Evolutionary conservation across 2,329 filamentous ascomycete species (phyloP), one percentile per base, ranked within the genome.

Genomic region (Fusarium sp.): DNA sequence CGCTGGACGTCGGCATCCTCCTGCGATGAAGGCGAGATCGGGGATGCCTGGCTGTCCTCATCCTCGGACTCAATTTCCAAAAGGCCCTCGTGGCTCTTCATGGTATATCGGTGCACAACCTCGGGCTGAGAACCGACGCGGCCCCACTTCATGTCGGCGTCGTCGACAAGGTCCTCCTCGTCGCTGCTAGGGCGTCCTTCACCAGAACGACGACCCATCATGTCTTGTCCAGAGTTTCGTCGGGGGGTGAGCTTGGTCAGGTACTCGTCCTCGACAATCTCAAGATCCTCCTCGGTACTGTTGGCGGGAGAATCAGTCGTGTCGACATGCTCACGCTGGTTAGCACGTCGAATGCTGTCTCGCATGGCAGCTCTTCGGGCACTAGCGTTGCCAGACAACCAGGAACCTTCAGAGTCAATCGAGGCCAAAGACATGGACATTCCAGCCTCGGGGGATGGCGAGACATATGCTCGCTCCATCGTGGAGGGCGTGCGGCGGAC

Each of bases 401-500:
- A 99, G 1, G 95, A 98, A 6, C 90, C 97, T 84, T 99, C 97
- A 0, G 95, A 98, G 80, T 98, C 97, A 68, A 98, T 94, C 0
- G 95, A 98, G 2, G 95, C 97, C 20, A 98, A 88, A 0, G 96
- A 98, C 81, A 95, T 93, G 33, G 95, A 94, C 80, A 95, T 86
- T 78, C 95, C 89, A 38, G 85, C 88, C 75, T 88, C 91, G 20
- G 86, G 91, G 6, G 88, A 91, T 25, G 79, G 78, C 5, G 77
- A 74, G 20, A 65, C 73, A 47, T 75, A 77, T 31, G 74, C 68
- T 50, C 77, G 77, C 42, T 80, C 78, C 68, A 73, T 69, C 27
- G 79, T 71, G 6, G 71, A 76, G 3, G 73, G 71, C 5, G 72
- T 73, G 20, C 52, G 74, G 35, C 69, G 74, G 25, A 69, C 57